Base-by-base conservation (phyloP, 1,284 basidiomycete genomes). In the Austroboletus niveus region DNA sequence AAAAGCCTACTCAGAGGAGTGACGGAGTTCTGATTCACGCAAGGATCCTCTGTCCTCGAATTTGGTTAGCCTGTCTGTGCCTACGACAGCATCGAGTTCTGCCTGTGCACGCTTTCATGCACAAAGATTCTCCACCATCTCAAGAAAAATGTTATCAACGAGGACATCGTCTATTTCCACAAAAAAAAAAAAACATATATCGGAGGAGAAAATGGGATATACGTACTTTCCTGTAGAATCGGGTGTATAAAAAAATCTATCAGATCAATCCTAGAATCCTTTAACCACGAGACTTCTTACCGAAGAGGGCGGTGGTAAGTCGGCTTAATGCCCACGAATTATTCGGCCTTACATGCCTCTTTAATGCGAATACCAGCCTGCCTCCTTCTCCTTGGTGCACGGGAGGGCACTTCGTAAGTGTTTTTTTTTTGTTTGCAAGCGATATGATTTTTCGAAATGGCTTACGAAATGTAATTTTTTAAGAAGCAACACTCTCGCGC, bases 51-150 rank as follows among this genome's bases (percentile, higher is more conserved):
- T 57, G 47, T 79, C 77, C 3, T 60, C 58, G 29, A 75, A 72
- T 0, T 60, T 66, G 0, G 77, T 77, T 1, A 78, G 60, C 14
- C 72, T 58, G 7, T 68, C 65, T 0, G 38, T 42, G 0, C 73
- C 73, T 15, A 74, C 45, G 7, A 74, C 64, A 0, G 54, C 42
- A 47, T 76, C 73, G 8, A 77, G 59, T 41, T 76, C 72, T 11
- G 54, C 59, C 41, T 75, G 74, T 0, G 71, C 69, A 7, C 56
- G 58, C 43, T 53, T 54, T 51, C 65, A 67, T 3, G 62, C 59
- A 0, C 65, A 58, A 0, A 69, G 70, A 30, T 70, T 52, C n/a
- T 65, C 43, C 2, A 64, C 57, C 70, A 74, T 69, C 0, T 64
- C 64, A 8, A 72, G 60, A 66, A 49, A 45, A 71, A 72, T 8